Base-by-base conservation (phyloP, 2,329 filamentous ascomycete genomes). In the Colletotrichum melonis region DNA sequence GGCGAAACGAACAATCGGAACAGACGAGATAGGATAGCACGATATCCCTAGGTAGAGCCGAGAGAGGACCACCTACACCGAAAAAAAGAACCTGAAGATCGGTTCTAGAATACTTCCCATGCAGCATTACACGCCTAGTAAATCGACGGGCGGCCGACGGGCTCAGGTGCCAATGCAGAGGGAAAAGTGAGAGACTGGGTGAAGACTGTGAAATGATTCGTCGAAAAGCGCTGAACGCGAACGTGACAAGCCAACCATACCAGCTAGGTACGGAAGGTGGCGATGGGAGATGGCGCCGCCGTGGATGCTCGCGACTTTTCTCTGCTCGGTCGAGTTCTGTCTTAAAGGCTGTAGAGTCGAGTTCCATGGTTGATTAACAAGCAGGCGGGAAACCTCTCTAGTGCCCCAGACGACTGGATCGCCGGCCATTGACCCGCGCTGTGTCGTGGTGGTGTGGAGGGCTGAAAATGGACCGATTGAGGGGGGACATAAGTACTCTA, bases 91-190 rank as follows among this genome's bases (percentile, higher is more conserved):
- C 38, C 28, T 55, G 59, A 65, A 73, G 59, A 73, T 60, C 24
- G 9, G 42, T 70, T 73, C 70, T 70, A 65, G 70, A 73, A 70
- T 73, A 14, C 14, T 64, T 73, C 60, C 67, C 55, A 26, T 42
- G 60, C 70, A 54, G 66, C 69, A 63, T 42, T 42, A 42, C 38
- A 19, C 38, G 16, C 5, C 16, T 32, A 30, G 42, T 24, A 22
- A n/a, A 24, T 58, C 35, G 24, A 56, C 32, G 22, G 6, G 60
- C 35, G 28, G 68, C 19, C 63, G 68, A 65, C 22, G 68, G 49
- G 52, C 69, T 49, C 12, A 63, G 16, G 46, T 35, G 38, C 22
- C 54, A 64, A 26, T 54, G 38, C 35, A n/a, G 49, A 49, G 26
- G 42, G 9, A 49, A 49, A 49, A 49, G 26, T 72, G 66, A 24